A percentile compares a stretch with the other conserved stretches of the same genome.
phyloP scores from a whole-genome alignment of 371 early-diverging fungal genomes.

The Mortierella sp. region DNA sequence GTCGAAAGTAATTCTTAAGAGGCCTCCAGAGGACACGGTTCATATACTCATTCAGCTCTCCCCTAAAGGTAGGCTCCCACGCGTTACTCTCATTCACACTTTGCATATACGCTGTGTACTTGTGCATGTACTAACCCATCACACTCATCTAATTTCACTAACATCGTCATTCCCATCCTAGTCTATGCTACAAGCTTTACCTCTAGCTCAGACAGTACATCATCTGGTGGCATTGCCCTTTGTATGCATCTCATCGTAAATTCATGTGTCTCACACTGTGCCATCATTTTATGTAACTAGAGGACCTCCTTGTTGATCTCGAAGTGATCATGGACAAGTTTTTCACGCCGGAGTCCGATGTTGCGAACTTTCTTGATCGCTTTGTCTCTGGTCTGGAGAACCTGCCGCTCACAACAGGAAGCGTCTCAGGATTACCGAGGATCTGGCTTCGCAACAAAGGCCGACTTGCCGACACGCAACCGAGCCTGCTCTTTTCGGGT shows the following conservation, averaged over 20 bases:
- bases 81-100: too few species aligned
- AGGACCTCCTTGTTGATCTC: background rate
- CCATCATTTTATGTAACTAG: background rate
- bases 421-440: background rate
- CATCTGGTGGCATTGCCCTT: background rate
- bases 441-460: background rate
- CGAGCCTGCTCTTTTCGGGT: background rate
- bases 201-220: too few species aligned
- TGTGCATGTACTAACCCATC: too few species aligned
- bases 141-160: too few species aligned
- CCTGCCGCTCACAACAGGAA: background rate
- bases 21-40: too few species aligned
- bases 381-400: background rate
- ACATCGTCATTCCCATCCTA: too few species aligned
- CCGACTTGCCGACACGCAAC: background rate
- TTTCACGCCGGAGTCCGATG: background rate
- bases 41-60: too few species aligned
- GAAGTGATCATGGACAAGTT: background rate
- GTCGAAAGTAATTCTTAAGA: too few species aligned
- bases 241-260: background rate
- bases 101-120: too few species aligned
- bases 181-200: too few species aligned
- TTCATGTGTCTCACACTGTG: background rate
- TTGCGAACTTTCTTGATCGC: background rate
- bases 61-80: too few species aligned